Evolutionary conservation across 2,329 filamentous ascomycete genomes (phyloP), one percentile per base, ranked within the genome.

Genomic region (Penicillium sp.): DNA sequence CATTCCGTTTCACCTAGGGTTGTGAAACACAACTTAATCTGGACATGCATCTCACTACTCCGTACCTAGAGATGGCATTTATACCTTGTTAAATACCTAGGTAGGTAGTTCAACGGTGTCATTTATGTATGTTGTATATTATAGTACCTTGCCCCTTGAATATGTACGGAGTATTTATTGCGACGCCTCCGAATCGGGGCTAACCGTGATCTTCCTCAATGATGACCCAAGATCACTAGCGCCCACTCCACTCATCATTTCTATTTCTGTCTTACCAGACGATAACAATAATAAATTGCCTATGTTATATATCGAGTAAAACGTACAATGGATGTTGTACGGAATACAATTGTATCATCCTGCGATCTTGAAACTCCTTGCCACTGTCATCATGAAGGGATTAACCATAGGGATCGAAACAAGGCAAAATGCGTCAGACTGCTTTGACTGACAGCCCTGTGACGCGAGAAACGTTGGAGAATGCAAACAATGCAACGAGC

Each of bases 391-490:
- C 44, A 54, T 45, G 38, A 60, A 62, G 59, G 61, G 57, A 56
- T 57, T 42, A 36, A 29, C 35, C 59, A 58, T 60, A 38, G 18
- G 51, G 53, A 52, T 36, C 6, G 39, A 47, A 51, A 47, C 48
- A 40, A n/a, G 49, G 49, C 34, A 47, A 11, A 4, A 32, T 51
- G 26, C 41, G 32, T 39, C 41, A 44, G 23, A 43, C 29, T 46
- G 34, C 35, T 51, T 23, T 23, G 29, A 19, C 8, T 29, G 30
- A 50, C 39, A 50, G 47, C 53, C 60, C 61, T 62, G 56, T 53
- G 58, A 62, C 61, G 59, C 59, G 61, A 53, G 23, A 45, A 13
- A 29, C 6, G 29, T 7, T 45, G n/a, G 40, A 39, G 61, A 61
- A 64, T 62, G 60, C 26, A 44, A 35, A 55, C 51, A 35, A 29